These are phyloP conservation scores for Diplodia seriata DNA, from an alignment of 2,329 filamentous ascomycete species.

Conservation along the genomic window DNA sequence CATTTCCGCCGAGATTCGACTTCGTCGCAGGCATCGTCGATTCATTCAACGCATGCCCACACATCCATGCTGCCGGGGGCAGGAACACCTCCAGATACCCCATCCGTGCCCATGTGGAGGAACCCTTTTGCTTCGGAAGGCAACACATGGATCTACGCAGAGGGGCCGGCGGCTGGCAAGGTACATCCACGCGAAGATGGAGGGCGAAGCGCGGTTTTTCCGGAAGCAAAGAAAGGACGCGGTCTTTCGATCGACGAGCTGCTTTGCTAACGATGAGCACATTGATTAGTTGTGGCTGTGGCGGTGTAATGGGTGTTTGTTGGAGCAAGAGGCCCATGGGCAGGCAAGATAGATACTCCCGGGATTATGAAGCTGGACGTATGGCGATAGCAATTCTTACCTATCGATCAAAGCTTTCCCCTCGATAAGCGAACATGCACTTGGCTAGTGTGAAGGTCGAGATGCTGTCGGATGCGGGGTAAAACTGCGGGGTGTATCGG, in stretches of 20 bases:
- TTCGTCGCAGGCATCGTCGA: neutral
- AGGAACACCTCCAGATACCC: conserved; percentile 19
- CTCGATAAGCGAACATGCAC: neutral
- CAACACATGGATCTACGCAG: conserved; percentile 1
- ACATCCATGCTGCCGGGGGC: conserved; percentile 14
- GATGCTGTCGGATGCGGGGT: neutral
- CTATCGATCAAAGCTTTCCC: neutral
- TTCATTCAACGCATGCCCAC: neutral
- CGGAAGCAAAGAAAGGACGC: conserved; percentile 14
- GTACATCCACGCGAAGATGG: neutral
- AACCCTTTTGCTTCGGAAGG: conserved; percentile 10
- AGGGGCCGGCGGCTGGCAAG: neutral
- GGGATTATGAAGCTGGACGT: neutral
- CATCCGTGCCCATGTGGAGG: neutral
- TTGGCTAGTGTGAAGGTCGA: neutral
- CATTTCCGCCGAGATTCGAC: conserved; percentile 8
- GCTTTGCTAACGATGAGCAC: neutral
- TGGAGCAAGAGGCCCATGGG: neutral
- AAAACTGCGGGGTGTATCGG: neutral
- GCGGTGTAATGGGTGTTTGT: neutral
- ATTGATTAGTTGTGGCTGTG: neutral
- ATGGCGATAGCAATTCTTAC: neutral
- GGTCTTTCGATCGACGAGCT: conserved; percentile 23
- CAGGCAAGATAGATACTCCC: neutral
- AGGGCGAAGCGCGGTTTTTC: neutral